Conservation (phyloP, 371 early-diverging fungal genomes). For the Apophysomyces ossiformis region DNA sequence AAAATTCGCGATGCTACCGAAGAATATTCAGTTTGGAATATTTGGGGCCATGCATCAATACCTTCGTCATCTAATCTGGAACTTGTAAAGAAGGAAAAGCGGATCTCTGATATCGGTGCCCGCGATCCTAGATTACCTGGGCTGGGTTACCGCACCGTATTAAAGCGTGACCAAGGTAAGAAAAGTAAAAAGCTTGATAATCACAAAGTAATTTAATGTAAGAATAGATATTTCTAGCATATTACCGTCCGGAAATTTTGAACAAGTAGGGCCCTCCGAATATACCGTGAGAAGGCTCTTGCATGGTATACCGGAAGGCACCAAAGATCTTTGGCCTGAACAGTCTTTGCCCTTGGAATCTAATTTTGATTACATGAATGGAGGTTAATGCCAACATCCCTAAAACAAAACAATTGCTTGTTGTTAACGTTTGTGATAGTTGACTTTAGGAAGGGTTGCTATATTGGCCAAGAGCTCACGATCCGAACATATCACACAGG, state of each 20-base stretch:
- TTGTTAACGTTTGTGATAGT: constrained; percentile 50
- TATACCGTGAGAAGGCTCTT: constrained; percentile 82
- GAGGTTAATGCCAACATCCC: constrained; percentile 52
- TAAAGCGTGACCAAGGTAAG: constrained; percentile 32
- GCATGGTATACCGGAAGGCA: constrained; percentile 90
- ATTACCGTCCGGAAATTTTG: constrained; percentile 41
- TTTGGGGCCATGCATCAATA: constrained; percentile 59
- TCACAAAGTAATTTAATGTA: neutral
- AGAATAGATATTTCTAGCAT: constrained; percentile 25
- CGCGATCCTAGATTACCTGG: constrained; percentile 61
- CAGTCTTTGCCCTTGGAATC: constrained; percentile 86
- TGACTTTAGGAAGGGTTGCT: constrained; percentile 97
- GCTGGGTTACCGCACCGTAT: constrained; percentile 64
- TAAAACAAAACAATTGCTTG: no score
- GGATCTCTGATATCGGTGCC: constrained; percentile 57
- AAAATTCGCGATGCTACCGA: constrained; percentile 66
- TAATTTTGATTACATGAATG: constrained; percentile 92
- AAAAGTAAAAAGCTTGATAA: neutral
- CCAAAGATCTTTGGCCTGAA: constrained; percentile 76
- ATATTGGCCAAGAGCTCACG: constrained; percentile 96
- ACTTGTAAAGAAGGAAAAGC: constrained; percentile 45
- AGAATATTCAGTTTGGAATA: constrained; percentile 61
- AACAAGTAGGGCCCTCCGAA: constrained; percentile 50
- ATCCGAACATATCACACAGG: constrained; percentile 96
- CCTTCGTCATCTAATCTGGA: constrained; percentile 21